Evolutionary conservation across 2,329 filamentous ascomycete species (phyloP), one percentile per base, ranked within the genome.

Genomic region (Apiospora saccharicola): DNA sequence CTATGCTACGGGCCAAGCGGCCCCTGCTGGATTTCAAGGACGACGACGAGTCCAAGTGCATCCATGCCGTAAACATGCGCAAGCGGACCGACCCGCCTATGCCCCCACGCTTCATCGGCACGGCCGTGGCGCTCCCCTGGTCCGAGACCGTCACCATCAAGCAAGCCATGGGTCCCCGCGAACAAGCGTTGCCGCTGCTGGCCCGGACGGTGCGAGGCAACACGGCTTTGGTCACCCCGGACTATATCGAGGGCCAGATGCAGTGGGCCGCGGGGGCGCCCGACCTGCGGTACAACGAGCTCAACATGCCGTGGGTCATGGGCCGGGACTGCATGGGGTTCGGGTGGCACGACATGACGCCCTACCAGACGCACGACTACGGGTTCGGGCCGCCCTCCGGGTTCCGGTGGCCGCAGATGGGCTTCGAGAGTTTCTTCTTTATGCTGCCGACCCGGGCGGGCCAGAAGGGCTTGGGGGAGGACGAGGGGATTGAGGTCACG

Each of bases 391-490:
- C 14, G 68, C 68, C 68, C 30, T 24, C 68, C 16, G 47, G 46
- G 26, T 70, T 70, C 12, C 68, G 68, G 22, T 70, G 68, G 68
- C 68, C 68, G 6, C 47, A 70, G 68, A 70, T 70, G 68, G 68
- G 47, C 16, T 70, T 70, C 53, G 68, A 70, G 47, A 70, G 68
- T 30, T 70, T 70, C 68, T 70, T 70, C 34, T 70, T 70, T 34
- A 70, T 57, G 68, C 26, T 70, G 68, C 68, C 68, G 34, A 57
- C 16, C 22, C 47, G 68, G 13, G 46, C 41, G 19, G 67, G 67
- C 16, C 14, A 13, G n/a, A 49, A 34, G 67, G 67, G 43, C 3
- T 13, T 16, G 10, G 44, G 46, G 10, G 26, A 34, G 22, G 68
- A 70, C 4, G 47, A 57, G 68, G 68, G 68, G n/a, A 41, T 70